Evolutionary conservation across 345 rosid genomes (phyloP), one percentile per base, ranked within the genome.

Genomic region (Odontarrhena argentea): DNA sequence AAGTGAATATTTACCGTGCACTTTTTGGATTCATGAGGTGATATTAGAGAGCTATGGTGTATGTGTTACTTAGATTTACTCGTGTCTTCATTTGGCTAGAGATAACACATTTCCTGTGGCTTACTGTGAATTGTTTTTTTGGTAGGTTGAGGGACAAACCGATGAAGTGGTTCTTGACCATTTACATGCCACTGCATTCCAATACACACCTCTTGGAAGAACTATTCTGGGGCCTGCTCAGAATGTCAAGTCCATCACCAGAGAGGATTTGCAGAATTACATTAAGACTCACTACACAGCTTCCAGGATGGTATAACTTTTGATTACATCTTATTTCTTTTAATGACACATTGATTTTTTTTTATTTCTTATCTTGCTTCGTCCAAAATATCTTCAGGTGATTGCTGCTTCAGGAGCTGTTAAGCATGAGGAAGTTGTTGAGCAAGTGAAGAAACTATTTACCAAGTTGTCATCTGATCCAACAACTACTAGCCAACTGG

Each of bases 111-210:
- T 4, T 8, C 51, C 13, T 59, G 8, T 35, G 9, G 0, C 10
- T 36, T 32, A 42, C 30, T 52, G 44, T 53, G 4, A 28, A 32
- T 40, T 60, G 51, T 30, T 9, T 51, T 22, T 15, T 6, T 40
- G 3, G 3, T 65, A 91, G 99, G 96, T 89, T 67, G 98, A 87
- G 65, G 87, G 86, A 49, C 96, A 91, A 77, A 89, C 90, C 0
- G 96, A 91, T 75, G 99, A 95, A 70, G 99, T 89, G 70, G 83
- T 95, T 74, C 93, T 91, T 67, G 96, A 91, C 74, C 98, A 95
- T 78, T 78, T 95, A 83, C 99, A 91, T 74, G 91, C 97, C 9
- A 91, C 99, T 53, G 99, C 99, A 11, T 91, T 91, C 78, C 99
- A 89, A 67, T 80, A 84, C 74, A 79, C 97, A 65, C 96, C 99